These are phyloP conservation scores for Phytophthora citrophthora DNA, from an alignment of 352 stramenopile genomes.

Conservation along the genomic window DNA sequence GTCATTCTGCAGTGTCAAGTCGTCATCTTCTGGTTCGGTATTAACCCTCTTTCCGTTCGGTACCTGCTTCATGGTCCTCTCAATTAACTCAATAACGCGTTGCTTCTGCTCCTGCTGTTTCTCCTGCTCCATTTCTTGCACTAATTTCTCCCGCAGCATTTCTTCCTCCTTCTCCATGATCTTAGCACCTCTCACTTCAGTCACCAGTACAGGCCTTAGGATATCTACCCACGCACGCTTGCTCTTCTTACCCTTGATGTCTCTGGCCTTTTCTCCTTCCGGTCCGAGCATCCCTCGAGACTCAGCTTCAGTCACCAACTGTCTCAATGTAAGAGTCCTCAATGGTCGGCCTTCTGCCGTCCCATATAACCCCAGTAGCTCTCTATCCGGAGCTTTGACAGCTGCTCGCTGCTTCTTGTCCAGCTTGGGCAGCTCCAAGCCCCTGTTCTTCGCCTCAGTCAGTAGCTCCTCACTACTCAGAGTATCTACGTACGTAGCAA, in stretches of 20 bases:
- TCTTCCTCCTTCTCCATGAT: constrained; percentile 47
- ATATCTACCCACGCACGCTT: constrained; percentile 67
- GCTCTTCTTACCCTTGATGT: constrained; percentile 61
- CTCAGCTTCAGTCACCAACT: constrained; percentile 66
- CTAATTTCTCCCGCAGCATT: constrained; percentile 46
- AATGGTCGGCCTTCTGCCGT: constrained; percentile 55
- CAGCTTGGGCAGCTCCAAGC: constrained; percentile 37
- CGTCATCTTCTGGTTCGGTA: constrained; percentile 32
- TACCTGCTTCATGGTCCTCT: constrained; percentile 16
- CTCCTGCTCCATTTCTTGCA: constrained; percentile 40
- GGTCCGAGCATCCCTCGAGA: constrained; percentile 37
- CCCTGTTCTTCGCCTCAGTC: constrained; percentile 32
- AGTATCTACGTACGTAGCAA: constrained; percentile 59
- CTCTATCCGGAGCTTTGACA: constrained; percentile 59
- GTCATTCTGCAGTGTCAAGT: constrained; percentile 4
- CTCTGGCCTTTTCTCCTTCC: constrained; percentile 37
- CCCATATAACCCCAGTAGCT: constrained; percentile 58
- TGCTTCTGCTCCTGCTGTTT: constrained; percentile 40
- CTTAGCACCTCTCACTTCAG: constrained; percentile 35
- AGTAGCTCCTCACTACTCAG: constrained; percentile 56
- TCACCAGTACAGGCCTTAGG: constrained; percentile 37
- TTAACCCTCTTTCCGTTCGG: neutral
- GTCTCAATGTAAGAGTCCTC: constrained; percentile 61
- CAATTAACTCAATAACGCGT: constrained; percentile 32
- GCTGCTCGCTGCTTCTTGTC: constrained; percentile 35